phyloP scores from a whole-genome alignment of 768 basidiomycete genomes.

The Lactarius evosmus region DNA sequence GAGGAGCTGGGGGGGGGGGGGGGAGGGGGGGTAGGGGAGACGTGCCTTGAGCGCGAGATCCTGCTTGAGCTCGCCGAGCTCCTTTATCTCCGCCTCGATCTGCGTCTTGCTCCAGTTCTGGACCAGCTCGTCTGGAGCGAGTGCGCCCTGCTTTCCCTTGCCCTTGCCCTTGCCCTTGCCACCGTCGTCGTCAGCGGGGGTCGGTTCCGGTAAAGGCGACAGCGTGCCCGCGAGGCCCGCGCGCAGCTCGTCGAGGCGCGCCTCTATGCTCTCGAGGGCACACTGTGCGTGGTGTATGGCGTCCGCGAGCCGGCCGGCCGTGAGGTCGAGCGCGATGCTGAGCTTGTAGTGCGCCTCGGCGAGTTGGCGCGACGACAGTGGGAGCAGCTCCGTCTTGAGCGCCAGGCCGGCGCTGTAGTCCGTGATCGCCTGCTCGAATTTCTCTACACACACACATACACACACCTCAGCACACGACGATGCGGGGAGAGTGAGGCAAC shows the following conservation, averaged over 20 bases:
- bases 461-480: no score
- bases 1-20: neutral
- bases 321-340: slow-evolving; percentile 89
- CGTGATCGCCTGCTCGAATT: slow-evolving; percentile 90
- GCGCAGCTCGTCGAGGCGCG: slow-evolving; percentile 59
- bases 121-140: slow-evolving; percentile 53
- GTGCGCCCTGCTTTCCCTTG: slow-evolving; percentile 33
- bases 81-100: slow-evolving; percentile 75
- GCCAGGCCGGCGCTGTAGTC: slow-evolving; percentile 79
- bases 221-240: slow-evolving; percentile 44
- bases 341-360: slow-evolving; percentile 94
- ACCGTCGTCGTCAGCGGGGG: slow-evolving; percentile 31
- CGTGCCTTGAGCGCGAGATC: slow-evolving; percentile 82
- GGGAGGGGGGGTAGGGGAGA: neutral
- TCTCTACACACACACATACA: no score
- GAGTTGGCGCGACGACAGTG: slow-evolving; percentile 87
- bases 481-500: no score
- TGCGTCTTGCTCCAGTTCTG: slow-evolving; percentile 69
- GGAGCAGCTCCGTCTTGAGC: slow-evolving; percentile 71
- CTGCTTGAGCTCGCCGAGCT: slow-evolving; percentile 67
- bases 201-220: slow-evolving; percentile 25
- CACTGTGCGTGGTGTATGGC: slow-evolving; percentile 79
- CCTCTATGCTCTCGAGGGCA: slow-evolving; percentile 74
- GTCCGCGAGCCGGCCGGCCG: slow-evolving; percentile 76
- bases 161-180: slow-evolving; percentile 77